Conservation (phyloP, 2,329 filamentous ascomycete genomes). For the Aspergillus fijiensis region DNA sequence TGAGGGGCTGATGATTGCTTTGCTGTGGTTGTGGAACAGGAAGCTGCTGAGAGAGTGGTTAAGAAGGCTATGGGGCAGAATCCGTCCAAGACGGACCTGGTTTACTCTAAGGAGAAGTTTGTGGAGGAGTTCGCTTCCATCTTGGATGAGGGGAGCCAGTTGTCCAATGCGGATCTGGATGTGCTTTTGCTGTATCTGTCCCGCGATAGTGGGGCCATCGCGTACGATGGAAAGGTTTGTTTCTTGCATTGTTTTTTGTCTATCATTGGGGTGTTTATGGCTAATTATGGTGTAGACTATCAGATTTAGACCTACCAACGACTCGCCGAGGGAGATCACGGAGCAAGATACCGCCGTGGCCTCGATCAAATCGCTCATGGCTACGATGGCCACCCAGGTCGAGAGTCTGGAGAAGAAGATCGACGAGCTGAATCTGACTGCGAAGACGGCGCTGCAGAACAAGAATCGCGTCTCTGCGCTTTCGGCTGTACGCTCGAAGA, state of each 20-base stretch:
- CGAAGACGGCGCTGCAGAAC: conserved; percentile 67
- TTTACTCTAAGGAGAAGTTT: conserved; percentile 68
- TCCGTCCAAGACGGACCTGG: conserved; percentile 60
- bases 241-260: conserved; percentile 1
- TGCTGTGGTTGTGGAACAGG: conserved; percentile 28
- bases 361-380: conserved; percentile 71
- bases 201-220: conserved; percentile 60
- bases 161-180: conserved; percentile 66
- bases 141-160: conserved; percentile 48
- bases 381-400: conserved; percentile 65
- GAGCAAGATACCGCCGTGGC: conserved; percentile 80
- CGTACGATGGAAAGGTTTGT: conserved; percentile 49
- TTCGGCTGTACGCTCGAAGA: conserved; percentile 77
- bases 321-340: conserved; percentile 58
- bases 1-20: conserved; percentile 20
- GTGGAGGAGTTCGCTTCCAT: conserved; percentile 56
- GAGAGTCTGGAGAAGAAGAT: conserved; percentile 61
- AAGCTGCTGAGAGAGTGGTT: conserved; percentile 56
- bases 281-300: conserved; percentile 56
- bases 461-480: conserved; percentile 76
- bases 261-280: neutral
- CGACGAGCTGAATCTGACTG: conserved; percentile 52
- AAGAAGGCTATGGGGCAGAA: conserved; percentile 46
- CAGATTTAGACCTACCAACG: conserved; percentile 64
- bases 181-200: conserved; percentile 69